Evolutionary conservation across 1,284 basidiomycete species (phyloP), one percentile per base, ranked within the genome.

Genomic region (Neonothopanus nambi): DNA sequence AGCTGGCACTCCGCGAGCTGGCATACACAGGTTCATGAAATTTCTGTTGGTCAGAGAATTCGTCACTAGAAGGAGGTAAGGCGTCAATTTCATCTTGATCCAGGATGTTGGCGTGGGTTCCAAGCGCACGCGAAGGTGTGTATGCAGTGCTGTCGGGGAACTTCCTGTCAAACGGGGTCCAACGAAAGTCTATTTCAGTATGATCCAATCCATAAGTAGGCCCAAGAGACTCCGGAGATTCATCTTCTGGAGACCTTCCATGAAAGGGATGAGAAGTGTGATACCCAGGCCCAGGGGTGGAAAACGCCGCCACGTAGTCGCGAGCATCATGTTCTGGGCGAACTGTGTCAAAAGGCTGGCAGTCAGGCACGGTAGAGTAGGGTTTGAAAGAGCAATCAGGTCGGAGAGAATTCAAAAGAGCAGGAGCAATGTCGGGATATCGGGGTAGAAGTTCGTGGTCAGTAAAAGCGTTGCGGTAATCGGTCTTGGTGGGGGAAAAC

Each of bases 221-320:
- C 24, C 67, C 65, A 21, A 69, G 61, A 44, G 74, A 67, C 62
- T 79, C 77, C 50, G 73, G 77, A 37, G 72, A 68, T 38, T 77
- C 74, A 55, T 80, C 76, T 65, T 80, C 77, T n/a, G 71, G 80
- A 2, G 76, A 77, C 62, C 82, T 78, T 58, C 78, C 80, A 66
- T 79, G 79, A 18, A 78, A 60, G 5, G 68, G 64, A 39, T 53
- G 65, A 46, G 60, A 57, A 42, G 63, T 45, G 45, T 59, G 55
- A 54, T 66, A 70, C 35, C 60, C 67, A 33, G 70, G 72, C 15
- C 71, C 74, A 28, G 74, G 75, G 20, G 70, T 73, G 21, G 69
- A 59, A 51, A 69, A 75, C 21, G 70, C 53, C 45, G 30, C 30
- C 30, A 26, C 12, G 28, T 47, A 17, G 41, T 35, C 26, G 20